phyloP scores from a whole-genome alignment of 2,329 filamentous ascomycete species.

The Fusarium illudens region DNA sequence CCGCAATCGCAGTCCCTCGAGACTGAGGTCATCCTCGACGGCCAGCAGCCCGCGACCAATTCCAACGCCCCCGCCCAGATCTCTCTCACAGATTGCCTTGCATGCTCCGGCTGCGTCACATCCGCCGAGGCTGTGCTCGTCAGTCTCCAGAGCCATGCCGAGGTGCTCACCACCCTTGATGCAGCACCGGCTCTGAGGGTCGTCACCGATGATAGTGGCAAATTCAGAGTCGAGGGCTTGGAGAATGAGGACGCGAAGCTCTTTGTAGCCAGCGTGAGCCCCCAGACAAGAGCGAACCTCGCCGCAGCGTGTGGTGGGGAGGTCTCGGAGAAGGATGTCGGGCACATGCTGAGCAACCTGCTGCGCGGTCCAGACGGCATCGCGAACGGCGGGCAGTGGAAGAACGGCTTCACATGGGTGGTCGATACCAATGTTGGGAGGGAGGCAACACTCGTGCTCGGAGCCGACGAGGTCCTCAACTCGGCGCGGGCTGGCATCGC shows the following conservation, averaged over 20 bases:
- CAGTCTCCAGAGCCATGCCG: slow-evolving; percentile 89
- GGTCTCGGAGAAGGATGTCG: slow-evolving; percentile 76
- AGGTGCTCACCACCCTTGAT: slow-evolving; percentile 86
- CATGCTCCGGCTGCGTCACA: slow-evolving; percentile 96
- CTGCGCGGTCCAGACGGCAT: slow-evolving; percentile 74
- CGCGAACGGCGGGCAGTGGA: slow-evolving; percentile 72
- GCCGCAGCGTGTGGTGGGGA: slow-evolving; percentile 81
- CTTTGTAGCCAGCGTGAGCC: slow-evolving; percentile 92
- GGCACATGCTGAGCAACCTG: slow-evolving; percentile 83
- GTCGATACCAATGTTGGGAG: slow-evolving; percentile 87
- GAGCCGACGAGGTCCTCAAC: slow-evolving; percentile 73
- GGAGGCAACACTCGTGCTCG: slow-evolving; percentile 82
- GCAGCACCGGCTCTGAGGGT: slow-evolving; percentile 62
- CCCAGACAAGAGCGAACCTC: slow-evolving; percentile 87
- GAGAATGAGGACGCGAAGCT: slow-evolving; percentile 72
- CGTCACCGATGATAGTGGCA: slow-evolving; percentile 45
- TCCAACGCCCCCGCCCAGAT: slow-evolving; percentile 83
- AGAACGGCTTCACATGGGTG: slow-evolving; percentile 86
- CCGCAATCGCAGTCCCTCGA: slow-evolving; percentile 51
- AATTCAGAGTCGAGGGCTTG: slow-evolving; percentile 57
- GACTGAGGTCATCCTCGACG: slow-evolving; percentile 94
- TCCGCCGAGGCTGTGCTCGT: slow-evolving; percentile 98
- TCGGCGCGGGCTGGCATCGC: slow-evolving; percentile 32
- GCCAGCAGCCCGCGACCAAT: slow-evolving; percentile 67
- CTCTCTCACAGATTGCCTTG: slow-evolving; percentile 95